Conservation (phyloP, 148 eudicot genomes). For the Amaranthus cruentus region DNA sequence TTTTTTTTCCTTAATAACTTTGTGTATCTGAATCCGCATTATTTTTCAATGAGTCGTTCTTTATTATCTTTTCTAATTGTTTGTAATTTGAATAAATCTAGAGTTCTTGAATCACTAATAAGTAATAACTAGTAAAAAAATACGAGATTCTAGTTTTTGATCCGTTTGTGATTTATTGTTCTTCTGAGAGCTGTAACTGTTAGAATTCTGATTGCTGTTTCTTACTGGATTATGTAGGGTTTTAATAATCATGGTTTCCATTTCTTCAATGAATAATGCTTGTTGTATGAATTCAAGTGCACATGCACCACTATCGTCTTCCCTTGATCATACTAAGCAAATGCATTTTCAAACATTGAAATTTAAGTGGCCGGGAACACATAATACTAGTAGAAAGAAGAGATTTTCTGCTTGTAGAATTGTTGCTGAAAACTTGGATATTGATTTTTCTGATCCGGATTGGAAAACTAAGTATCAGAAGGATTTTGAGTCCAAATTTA, state of each 20-base stretch:
- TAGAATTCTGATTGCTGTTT: slow-evolving; percentile 7
- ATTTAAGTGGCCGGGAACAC: slow-evolving; percentile 21
- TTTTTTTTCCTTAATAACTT: too few relatives aligned
- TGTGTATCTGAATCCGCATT: too few relatives aligned
- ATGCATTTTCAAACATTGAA: slow-evolving; percentile 4
- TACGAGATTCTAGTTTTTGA: too few relatives aligned
- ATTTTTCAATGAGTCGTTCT: too few relatives aligned
- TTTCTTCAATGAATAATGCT: slow-evolving; percentile 19
- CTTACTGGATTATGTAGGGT: background rate
- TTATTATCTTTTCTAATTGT: too few relatives aligned
- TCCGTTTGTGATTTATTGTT: background rate
- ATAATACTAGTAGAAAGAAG: slow-evolving; percentile 11
- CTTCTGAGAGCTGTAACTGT: background rate
- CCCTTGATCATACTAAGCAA: background rate
- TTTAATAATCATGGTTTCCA: slow-evolving; percentile 21
- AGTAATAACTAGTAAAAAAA: too few relatives aligned
- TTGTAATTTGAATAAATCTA: too few relatives aligned
- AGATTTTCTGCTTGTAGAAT: slow-evolving; percentile 19
- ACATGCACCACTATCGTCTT: background rate
- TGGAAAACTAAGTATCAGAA: slow-evolving; percentile 37
- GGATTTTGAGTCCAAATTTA: slow-evolving; percentile 37
- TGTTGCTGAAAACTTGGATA: slow-evolving; percentile 21
- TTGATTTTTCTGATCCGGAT: slow-evolving; percentile 40
- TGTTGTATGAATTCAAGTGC: slow-evolving; percentile 17
- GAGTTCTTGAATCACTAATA: too few relatives aligned